Evolutionary conservation across 805 yeast genomes (phyloP).

Genomic region (Huiozyma naganishii): DNA sequence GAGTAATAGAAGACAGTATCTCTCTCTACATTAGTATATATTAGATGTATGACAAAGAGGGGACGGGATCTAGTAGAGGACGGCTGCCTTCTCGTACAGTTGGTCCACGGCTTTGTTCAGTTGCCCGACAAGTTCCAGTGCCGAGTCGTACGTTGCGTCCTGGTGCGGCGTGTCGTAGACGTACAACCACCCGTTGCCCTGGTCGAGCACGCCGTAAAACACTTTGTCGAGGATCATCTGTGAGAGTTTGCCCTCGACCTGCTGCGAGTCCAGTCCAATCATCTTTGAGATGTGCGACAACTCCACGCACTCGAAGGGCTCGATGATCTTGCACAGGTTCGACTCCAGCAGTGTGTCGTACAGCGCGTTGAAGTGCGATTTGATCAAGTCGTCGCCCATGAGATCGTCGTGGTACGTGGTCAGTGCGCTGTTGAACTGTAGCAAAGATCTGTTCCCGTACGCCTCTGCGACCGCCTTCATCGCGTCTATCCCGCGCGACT

Average conservation of each 20-base stretch:
- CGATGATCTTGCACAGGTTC: conserved; percentile 86
- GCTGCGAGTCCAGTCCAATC: conserved; percentile 77
- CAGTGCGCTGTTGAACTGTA: conserved; percentile 82
- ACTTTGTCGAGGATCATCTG: conserved; percentile 95
- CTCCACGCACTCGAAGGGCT: conserved; percentile 95
- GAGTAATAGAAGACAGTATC: no score
- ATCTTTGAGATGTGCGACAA: conserved; percentile 76
- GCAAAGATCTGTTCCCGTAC: conserved; percentile 77
- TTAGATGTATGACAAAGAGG: neutral
- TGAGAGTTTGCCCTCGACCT: conserved; percentile 86
- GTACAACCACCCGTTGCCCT: conserved; percentile 95
- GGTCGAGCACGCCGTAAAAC: conserved; percentile 94
- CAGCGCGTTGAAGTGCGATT: conserved; percentile 83
- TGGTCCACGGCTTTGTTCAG: conserved; percentile 83
- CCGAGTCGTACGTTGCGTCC: conserved; percentile 81
- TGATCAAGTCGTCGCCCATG: conserved; percentile 75
- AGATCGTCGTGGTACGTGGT: conserved; percentile 61
- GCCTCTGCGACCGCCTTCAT: conserved; percentile 91
- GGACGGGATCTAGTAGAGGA: conserved; percentile 44
- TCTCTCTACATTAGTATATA: no score
- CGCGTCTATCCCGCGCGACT: conserved; percentile 83
- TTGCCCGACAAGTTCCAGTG: conserved; percentile 76
- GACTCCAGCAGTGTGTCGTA: conserved; percentile 91
- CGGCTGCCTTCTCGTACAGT: conserved; percentile 86
- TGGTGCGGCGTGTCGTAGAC: conserved; percentile 81